Evolutionary conservation across 495 filamentous ascomycete genomes (phyloP).

Genomic region (Symbiotaphrina buchneri): DNA sequence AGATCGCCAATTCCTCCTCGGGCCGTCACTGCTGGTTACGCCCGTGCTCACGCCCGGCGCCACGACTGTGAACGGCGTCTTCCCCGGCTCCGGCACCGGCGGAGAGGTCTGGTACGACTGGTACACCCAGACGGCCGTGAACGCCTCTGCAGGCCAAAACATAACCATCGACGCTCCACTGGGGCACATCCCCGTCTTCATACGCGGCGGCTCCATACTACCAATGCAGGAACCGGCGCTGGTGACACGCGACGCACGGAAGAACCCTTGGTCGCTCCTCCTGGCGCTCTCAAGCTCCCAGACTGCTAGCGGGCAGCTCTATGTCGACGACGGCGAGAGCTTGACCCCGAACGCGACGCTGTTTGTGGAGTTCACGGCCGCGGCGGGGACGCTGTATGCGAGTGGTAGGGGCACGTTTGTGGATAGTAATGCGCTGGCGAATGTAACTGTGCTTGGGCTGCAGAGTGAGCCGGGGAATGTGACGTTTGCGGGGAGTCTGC

Average conservation of each 20-base stretch:
- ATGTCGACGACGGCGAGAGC: constrained; percentile 71
- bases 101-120: constrained; percentile 56
- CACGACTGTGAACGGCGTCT: constrained; percentile 47
- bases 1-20: constrained; percentile 62
- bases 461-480: too few species aligned
- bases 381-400: constrained; percentile 20
- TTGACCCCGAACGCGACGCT: constrained; percentile 30
- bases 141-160: constrained; percentile 34
- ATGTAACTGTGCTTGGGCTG: constrained; percentile 46
- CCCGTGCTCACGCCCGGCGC: constrained; percentile 48
- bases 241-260: constrained; percentile 40
- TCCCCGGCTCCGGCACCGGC: constrained; percentile 45
- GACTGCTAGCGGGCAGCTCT: constrained; percentile 39
- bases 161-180: constrained; percentile 53
- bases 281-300: constrained; percentile 34
- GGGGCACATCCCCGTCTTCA: constrained; percentile 56
- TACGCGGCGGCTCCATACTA: constrained; percentile 47
- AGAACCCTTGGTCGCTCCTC: constrained; percentile 47
- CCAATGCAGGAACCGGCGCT: constrained; percentile 49
- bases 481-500: constrained; percentile 13
- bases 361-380: constrained; percentile 32
- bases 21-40: constrained; percentile 42
- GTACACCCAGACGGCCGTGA: constrained; percentile 37
- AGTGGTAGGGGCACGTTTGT: constrained; percentile 26
- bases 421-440: constrained; percentile 36